phyloP scores from a whole-genome alignment of 2,329 filamentous ascomycete species.

The Fusarium sulawesiense region DNA sequence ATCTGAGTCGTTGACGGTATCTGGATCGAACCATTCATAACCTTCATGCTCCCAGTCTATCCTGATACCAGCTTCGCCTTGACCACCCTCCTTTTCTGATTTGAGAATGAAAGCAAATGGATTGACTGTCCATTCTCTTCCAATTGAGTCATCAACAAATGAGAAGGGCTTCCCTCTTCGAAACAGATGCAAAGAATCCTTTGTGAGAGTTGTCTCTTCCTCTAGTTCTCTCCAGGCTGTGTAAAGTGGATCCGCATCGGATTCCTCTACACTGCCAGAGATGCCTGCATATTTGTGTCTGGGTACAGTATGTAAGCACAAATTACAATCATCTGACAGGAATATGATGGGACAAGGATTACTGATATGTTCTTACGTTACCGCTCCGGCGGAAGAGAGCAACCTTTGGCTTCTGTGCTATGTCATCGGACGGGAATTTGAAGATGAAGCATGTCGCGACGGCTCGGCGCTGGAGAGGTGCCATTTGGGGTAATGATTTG shows the following conservation, averaged over 20 bases:
- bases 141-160: conserved; percentile 64
- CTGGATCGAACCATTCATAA: conserved; percentile 68
- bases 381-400: conserved; percentile 72
- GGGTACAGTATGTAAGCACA: conserved; percentile 8
- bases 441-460: conserved; percentile 66
- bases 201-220: conserved; percentile 70
- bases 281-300: conserved; percentile 70
- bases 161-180: conserved; percentile 69
- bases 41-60: conserved; percentile 72
- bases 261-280: conserved; percentile 68
- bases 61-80: conserved; percentile 60
- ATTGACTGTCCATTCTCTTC: conserved; percentile 70
- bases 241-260: conserved; percentile 63
- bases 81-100: conserved; percentile 34
- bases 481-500: conserved; percentile 33
- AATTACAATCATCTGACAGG: not conserved
- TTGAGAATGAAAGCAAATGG: conserved; percentile 70
- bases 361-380: conserved; percentile 71
- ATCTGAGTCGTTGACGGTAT: conserved; percentile 59
- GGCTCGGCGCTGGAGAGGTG: conserved; percentile 46
- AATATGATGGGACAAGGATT: conserved; percentile 37
- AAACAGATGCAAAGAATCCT: conserved; percentile 60
- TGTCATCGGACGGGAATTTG: conserved; percentile 54
- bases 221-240: conserved; percentile 71
- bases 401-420: conserved; percentile 58